Conservation (phyloP, 352 stramenopile genomes). For the Globisporangium nodosum region DNA sequence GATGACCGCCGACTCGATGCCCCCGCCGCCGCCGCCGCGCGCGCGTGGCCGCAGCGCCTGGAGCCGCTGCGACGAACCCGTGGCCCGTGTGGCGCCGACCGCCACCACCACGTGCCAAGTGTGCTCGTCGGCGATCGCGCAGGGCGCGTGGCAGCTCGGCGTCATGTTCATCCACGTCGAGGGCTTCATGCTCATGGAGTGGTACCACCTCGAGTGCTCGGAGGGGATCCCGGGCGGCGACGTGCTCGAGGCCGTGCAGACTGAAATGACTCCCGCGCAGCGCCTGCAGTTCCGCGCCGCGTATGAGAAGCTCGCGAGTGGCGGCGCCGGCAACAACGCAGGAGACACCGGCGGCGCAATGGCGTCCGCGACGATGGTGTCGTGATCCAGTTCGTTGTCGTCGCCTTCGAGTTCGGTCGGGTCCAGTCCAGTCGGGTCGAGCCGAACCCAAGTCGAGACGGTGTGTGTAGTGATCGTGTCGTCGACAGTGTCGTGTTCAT, state of each 20-base stretch:
- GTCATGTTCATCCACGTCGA: conserved; percentile 86
- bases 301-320: conserved; percentile 18
- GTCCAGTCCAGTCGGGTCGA: not conserved
- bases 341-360: not conserved
- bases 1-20: conserved; percentile 40
- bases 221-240: conserved; percentile 44
- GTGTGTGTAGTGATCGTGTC: conserved; percentile 3
- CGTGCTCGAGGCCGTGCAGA: conserved; percentile 55
- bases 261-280: conserved; percentile 50
- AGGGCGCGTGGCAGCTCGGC: conserved; percentile 67
- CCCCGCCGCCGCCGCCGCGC: conserved; percentile 29
- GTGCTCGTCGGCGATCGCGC: conserved; percentile 48
- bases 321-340: not conserved
- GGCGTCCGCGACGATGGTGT: conserved; percentile 12
- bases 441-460: not conserved
- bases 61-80: conserved; percentile 77
- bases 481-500: not conserved
- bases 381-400: conserved; percentile 1
- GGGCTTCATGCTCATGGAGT: conserved; percentile 87
- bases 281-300: conserved; percentile 46
- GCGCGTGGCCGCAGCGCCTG: conserved; percentile 54
- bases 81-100: conserved; percentile 64
- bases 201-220: conserved; percentile 69
- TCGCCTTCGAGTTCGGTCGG: not conserved
- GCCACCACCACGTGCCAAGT: conserved; percentile 77